phyloP scores from a whole-genome alignment of 176 grass and related monocot species.

The Ensete ventricosum region DNA sequence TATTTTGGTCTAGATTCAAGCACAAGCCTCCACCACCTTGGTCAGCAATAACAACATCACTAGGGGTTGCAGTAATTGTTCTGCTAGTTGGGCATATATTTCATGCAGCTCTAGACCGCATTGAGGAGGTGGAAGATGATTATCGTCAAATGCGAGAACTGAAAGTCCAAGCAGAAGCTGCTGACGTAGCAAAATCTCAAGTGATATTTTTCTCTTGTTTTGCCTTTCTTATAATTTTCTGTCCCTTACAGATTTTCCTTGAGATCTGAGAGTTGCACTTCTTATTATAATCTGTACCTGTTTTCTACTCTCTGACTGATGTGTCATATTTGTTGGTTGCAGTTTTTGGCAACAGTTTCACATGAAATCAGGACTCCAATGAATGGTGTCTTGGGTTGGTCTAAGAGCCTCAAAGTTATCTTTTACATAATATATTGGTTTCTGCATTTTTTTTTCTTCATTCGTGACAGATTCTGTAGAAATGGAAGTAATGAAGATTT shows the following conservation, averaged over 20 bases:
- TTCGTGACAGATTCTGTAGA: not conserved
- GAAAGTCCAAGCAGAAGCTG: slow-evolving; percentile 14
- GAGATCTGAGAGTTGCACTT: not conserved
- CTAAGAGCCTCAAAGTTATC: not conserved
- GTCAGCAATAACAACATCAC: slow-evolving; percentile 43
- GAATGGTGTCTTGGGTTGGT: slow-evolving; percentile 18
- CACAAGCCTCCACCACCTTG: slow-evolving; percentile 40
- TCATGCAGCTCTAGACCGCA: slow-evolving; percentile 48
- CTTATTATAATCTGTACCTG: not conserved
- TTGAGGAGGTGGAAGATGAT: slow-evolving; percentile 48
- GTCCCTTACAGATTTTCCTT: not conserved
- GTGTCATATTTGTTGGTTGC: not conserved
- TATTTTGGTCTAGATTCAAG: slow-evolving; percentile 40
- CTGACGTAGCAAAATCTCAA: slow-evolving; percentile 23
- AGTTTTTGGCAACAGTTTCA: slow-evolving; percentile 21
- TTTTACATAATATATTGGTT: not conserved
- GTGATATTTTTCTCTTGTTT: not conserved
- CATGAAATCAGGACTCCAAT: slow-evolving; percentile 18
- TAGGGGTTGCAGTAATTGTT: slow-evolving; percentile 51
- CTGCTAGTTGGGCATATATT: slow-evolving; percentile 62
- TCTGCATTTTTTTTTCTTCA: not conserved
- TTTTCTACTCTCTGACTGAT: not conserved
- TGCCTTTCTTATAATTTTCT: not conserved
- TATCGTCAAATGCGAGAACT: slow-evolving; percentile 13
- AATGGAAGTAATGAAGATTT: not conserved